phyloP scores from a whole-genome alignment of 2,329 filamentous ascomycete species.

The Diaporthe amygdali region DNA sequence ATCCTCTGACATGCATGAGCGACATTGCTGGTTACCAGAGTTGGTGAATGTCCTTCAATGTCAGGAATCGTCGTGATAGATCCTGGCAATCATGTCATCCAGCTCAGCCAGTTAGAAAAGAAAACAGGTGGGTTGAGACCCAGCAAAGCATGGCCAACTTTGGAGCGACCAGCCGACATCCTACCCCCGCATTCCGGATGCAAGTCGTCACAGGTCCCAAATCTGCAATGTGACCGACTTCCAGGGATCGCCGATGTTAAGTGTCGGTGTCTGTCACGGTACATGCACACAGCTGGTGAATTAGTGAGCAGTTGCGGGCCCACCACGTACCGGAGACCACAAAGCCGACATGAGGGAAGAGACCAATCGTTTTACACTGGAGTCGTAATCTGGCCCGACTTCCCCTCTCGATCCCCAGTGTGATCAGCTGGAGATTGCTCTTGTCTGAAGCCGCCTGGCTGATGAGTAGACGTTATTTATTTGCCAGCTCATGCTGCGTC shows the following conservation, averaged over 20 bases:
- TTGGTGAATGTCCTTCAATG: neutral
- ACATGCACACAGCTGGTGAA: neutral
- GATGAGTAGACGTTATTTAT: neutral
- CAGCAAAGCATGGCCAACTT: neutral
- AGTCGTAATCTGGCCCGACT: neutral
- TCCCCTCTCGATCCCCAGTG: neutral
- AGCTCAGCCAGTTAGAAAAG: conserved; percentile 7
- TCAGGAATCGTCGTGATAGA: neutral
- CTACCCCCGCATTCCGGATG: neutral
- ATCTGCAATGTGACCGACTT: conserved; percentile 17
- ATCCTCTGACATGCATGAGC: neutral
- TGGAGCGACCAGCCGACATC: neutral
- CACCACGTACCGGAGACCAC: neutral
- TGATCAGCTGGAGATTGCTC: neutral
- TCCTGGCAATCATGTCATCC: conserved; percentile 18
- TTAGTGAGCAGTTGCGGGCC: neutral
- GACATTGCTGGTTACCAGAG: neutral
- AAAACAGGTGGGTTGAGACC: neutral
- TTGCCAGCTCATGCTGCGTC: too few species aligned
- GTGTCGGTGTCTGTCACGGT: neutral
- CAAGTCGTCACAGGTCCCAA: neutral
- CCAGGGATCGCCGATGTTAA: neutral
- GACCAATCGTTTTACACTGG: conserved; percentile 2
- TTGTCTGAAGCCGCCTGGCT: neutral
- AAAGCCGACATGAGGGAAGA: neutral